Evolutionary conservation across 768 basidiomycete species (phyloP).

Genomic region (Fistulinella prunicolor): DNA sequence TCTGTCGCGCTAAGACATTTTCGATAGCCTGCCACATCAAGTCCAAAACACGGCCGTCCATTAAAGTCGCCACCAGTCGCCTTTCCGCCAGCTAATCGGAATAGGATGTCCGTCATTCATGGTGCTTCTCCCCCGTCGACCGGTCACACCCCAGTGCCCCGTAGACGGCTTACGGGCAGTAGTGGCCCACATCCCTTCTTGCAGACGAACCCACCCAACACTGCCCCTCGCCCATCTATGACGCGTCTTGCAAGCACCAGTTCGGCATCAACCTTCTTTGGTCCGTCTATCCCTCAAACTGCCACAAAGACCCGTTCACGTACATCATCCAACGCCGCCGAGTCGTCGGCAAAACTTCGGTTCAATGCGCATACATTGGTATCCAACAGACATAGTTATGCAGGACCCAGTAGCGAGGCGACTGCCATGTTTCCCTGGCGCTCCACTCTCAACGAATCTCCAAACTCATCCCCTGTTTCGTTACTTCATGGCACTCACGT

Average conservation of each 20-base stretch:
- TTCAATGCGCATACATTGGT: constrained; percentile 28
- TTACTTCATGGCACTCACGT: constrained; percentile 27
- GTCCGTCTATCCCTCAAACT: constrained; percentile 37
- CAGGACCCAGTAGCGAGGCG: constrained; percentile 43
- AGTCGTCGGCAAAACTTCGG: constrained; percentile 4
- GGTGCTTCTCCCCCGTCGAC: constrained; percentile 45
- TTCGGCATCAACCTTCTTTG: constrained; percentile 68
- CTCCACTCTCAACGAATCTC: constrained; percentile 41
- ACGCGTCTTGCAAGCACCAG: constrained; percentile 50
- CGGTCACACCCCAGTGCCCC: constrained; percentile 49
- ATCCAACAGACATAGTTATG: constrained; percentile 63
- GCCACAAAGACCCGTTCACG: constrained; percentile 20
- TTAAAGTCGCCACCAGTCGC: constrained; percentile 19
- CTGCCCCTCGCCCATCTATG: constrained; percentile 37
- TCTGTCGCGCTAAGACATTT: neutral
- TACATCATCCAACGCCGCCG: constrained; percentile 21
- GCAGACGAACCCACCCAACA: constrained; percentile 26
- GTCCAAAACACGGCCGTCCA: constrained; percentile 9
- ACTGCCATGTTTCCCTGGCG: constrained; percentile 35
- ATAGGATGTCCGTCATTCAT: constrained; percentile 38
- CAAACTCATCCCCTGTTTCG: constrained; percentile 47
- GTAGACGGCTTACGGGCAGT: constrained; percentile 49
- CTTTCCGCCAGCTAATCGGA: constrained; percentile 40
- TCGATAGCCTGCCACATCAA: constrained; percentile 16
- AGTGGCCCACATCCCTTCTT: constrained; percentile 30